These are phyloP conservation scores for Saccharomycopsis malanga DNA, from an alignment of 805 yeast genomes.

Conservation along the genomic window DNA sequence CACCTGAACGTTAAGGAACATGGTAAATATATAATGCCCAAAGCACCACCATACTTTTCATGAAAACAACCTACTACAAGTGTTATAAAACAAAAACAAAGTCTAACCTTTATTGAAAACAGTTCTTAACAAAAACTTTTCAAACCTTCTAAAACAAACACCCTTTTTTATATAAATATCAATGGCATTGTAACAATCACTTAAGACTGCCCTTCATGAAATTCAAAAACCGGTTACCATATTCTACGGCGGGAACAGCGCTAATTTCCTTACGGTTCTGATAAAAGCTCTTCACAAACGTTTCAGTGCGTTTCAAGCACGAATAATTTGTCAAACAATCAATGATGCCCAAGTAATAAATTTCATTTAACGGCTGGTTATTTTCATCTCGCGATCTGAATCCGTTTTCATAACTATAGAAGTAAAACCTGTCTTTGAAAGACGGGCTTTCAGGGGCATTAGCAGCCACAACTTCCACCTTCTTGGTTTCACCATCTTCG, in stretches of 20 bases:
- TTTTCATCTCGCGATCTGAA: constrained; percentile 61
- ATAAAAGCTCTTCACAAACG: constrained; percentile 71
- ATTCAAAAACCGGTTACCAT: constrained; percentile 75
- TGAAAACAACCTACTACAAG: no score
- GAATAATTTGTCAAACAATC: constrained; percentile 86
- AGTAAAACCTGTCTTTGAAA: constrained; percentile 40
- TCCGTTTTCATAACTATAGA: constrained; percentile 82
- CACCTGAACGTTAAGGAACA: no score
- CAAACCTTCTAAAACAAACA: no score
- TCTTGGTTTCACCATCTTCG: neutral
- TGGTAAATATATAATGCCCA: no score
- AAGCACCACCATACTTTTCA: no score
- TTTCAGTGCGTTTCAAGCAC: constrained; percentile 68
- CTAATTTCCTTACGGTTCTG: constrained; percentile 68
- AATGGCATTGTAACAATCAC: no score
- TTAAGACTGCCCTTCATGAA: constrained; percentile 42
- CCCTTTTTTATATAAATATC: no score
- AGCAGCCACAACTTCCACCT: no score
- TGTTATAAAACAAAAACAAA: no score
- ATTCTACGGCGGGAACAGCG: constrained; percentile 85
- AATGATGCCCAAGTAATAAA: constrained; percentile 88
- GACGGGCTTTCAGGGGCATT: neutral
- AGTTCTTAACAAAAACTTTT: no score
- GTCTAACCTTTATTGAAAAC: no score
- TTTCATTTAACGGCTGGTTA: constrained; percentile 53